These are phyloP conservation scores for Albugo candida DNA, from an alignment of 352 stramenopile species.

Conservation along the genomic window DNA sequence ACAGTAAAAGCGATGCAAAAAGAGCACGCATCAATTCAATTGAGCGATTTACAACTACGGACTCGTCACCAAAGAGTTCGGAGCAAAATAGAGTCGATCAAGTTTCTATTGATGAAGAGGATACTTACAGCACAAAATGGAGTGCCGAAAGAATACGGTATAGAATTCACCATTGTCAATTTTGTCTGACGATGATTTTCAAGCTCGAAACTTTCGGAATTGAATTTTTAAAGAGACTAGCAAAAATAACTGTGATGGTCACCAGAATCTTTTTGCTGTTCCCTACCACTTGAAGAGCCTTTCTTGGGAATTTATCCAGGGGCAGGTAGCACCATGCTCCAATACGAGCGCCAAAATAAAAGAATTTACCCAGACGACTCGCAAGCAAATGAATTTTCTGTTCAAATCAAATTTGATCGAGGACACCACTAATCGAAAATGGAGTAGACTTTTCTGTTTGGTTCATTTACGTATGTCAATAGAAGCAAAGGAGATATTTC, in stretches of 20 bases:
- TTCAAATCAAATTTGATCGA: constrained; percentile 35
- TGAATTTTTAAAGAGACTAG: background rate
- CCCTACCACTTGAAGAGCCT: background rate
- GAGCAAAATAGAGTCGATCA: no score
- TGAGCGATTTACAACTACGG: no score
- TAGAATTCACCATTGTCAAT: background rate
- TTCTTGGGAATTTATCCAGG: no score
- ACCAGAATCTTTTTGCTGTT: no score
- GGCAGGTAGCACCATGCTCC: no score
- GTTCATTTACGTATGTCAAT: constrained; percentile 47
- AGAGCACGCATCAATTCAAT: background rate
- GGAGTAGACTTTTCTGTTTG: constrained; percentile 47
- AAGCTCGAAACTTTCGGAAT: no score
- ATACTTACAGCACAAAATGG: no score
- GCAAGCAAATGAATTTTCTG: constrained; percentile 17
- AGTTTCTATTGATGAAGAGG: background rate
- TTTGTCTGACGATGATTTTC: background rate
- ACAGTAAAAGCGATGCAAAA: no score
- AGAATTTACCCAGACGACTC: background rate
- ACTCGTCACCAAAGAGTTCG: no score
- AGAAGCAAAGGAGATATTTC: constrained; percentile 67
- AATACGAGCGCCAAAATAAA: no score
- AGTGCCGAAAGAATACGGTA: background rate
- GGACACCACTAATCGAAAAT: constrained; percentile 36
- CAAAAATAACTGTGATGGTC: background rate